Evolutionary conservation across 352 stramenopile species (phyloP).

Genomic region (Blastocystis hominis): DNA sequence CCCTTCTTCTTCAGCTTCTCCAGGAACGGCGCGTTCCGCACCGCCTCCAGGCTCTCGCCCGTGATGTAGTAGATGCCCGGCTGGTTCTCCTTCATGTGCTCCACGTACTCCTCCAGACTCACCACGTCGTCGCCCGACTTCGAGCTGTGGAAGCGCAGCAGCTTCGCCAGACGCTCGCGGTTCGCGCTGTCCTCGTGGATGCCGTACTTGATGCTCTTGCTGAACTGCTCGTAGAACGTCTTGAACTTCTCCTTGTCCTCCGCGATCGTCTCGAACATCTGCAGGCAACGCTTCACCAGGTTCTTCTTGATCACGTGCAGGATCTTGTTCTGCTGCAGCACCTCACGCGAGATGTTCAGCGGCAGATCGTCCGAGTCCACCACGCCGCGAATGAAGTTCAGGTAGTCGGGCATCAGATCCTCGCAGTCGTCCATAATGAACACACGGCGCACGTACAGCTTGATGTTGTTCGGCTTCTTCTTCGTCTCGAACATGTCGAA

Average conservation of each 20-base stretch:
- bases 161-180: slow-evolving; percentile 95
- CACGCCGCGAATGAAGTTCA: slow-evolving; percentile 96
- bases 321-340: slow-evolving; percentile 99
- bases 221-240: too few relatives aligned
- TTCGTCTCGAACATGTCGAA: slow-evolving; percentile 99
- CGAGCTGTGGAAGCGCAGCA: slow-evolving; percentile 93
- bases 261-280: slow-evolving; percentile 53
- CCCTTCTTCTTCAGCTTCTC: slow-evolving; percentile 99
- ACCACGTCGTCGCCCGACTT: slow-evolving; percentile 92
- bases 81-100: slow-evolving; percentile 85
- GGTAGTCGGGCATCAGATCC: slow-evolving; percentile 97
- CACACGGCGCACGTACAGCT: slow-evolving; percentile 95
- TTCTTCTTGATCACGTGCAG: slow-evolving; percentile 99
- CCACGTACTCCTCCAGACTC: slow-evolving; percentile 95
- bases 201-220: too few relatives aligned
- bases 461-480: slow-evolving; percentile 99
- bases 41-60: slow-evolving; percentile 91
- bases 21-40: slow-evolving; percentile 97
- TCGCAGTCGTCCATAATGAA: slow-evolving; percentile 99
- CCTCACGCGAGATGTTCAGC: slow-evolving; percentile 99
- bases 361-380: slow-evolving; percentile 97
- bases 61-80: slow-evolving; percentile 99
- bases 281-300: slow-evolving; percentile 87
- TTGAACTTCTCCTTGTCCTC: slow-evolving; percentile 89
- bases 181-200: slow-evolving; percentile 97